These are phyloP conservation scores for Saccharomycopsis phalli DNA, from an alignment of 1,139 yeast genomes.

Conservation along the genomic window DNA sequence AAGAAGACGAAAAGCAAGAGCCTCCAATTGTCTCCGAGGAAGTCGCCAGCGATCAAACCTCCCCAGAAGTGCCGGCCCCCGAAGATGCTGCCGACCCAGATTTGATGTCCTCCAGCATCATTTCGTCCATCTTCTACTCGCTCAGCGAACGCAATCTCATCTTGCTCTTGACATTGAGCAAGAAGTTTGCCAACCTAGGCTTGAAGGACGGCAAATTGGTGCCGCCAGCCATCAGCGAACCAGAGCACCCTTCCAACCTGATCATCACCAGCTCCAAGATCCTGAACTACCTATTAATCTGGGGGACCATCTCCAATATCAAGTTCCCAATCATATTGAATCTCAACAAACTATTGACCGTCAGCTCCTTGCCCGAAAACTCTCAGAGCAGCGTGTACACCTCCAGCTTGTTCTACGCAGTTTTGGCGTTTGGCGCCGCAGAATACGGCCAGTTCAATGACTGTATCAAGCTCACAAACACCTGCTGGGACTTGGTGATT, in stretches of 20 bases:
- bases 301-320: constrained; percentile 24
- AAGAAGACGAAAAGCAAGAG: background rate
- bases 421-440: constrained; percentile 23
- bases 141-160: constrained; percentile 25
- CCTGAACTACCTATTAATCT: constrained; percentile 22
- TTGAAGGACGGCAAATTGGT: constrained; percentile 12
- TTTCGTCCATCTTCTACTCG: constrained; percentile 17
- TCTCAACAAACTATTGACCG: constrained; percentile 20
- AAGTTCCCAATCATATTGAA: constrained; percentile 21
- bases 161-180: constrained; percentile 25
- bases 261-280: constrained; percentile 17
- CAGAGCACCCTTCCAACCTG: constrained; percentile 1
- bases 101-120: constrained; percentile 13
- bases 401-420: constrained; percentile 21
- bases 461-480: constrained; percentile 20
- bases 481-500: constrained; percentile 21
- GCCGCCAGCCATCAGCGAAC: background rate
- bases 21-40: background rate
- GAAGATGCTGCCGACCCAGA: constrained; percentile 3
- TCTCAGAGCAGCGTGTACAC: constrained; percentile 7
- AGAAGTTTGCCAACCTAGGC: constrained; percentile 22
- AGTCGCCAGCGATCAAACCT: background rate
- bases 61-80: background rate
- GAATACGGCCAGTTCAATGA: constrained; percentile 22
- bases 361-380: constrained; percentile 7